Conservation (phyloP, 148 eudicot genomes). For the Rhododendron henanense region DNA sequence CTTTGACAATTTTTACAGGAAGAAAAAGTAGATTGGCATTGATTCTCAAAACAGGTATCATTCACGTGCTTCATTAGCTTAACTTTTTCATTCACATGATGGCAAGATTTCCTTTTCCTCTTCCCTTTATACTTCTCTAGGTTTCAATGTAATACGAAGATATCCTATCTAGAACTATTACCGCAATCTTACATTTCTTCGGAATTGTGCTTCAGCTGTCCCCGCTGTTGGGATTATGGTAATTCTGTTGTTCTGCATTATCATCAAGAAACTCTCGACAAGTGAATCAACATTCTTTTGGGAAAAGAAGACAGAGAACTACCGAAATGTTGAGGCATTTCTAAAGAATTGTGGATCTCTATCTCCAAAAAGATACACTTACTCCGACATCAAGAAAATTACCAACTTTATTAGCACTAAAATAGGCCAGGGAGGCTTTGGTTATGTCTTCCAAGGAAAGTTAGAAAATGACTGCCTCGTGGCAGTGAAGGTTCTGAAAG, state of each 20-base stretch:
- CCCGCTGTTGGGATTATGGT: neutral
- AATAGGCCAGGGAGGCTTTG: constrained; percentile 15
- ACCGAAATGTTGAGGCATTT: constrained; percentile 11
- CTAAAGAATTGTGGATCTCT: constrained; percentile 13
- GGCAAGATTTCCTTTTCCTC: no score
- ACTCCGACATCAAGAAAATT: neutral
- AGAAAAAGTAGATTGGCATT: neutral
- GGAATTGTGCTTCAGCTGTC: neutral
- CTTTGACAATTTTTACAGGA: no score
- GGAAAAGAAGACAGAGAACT: neutral
- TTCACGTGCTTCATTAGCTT: no score
- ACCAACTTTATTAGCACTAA: neutral
- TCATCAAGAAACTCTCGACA: neutral
- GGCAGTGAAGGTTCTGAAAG: constrained; percentile 3
- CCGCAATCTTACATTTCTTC: no score
- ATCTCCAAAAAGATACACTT: neutral
- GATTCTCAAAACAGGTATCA: no score
- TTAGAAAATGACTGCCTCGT: neutral
- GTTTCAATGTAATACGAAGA: neutral
- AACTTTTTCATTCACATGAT: no score
- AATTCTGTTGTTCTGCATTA: neutral
- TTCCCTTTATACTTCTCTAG: no score
- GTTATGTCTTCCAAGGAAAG: constrained; percentile 12
- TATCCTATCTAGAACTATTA: no score
- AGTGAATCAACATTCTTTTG: neutral